These are phyloP conservation scores for Gossypium longicalyx DNA, from an alignment of 345 rosid genomes.

Conservation along the genomic window DNA sequence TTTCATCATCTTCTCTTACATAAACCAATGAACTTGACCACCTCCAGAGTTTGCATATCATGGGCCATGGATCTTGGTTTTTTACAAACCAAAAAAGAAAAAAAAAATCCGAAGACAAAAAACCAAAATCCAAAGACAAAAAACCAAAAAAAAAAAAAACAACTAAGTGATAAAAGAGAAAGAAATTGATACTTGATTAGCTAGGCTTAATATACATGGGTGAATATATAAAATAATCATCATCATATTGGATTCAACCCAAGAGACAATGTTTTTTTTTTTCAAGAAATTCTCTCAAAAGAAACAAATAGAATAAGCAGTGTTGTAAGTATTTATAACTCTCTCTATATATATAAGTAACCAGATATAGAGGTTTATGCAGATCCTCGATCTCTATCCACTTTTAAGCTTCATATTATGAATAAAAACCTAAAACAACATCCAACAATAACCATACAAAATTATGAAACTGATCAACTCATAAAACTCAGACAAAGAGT, in stretches of 20 bases:
- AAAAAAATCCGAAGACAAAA: constrained; percentile 17
- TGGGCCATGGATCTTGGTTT: constrained; percentile 20
- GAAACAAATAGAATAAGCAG: neutral
- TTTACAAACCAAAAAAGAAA: neutral
- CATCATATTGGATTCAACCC: constrained; percentile 51
- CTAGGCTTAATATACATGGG: constrained; percentile 14
- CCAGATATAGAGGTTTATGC: constrained; percentile 18
- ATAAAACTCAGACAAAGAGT: constrained; percentile 22
- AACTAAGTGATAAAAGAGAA: constrained; percentile 17
- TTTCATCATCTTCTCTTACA: constrained; percentile 35
- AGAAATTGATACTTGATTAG: constrained; percentile 18
- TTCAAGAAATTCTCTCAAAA: neutral
- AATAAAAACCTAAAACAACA: constrained; percentile 25
- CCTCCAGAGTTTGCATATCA: constrained; percentile 20
- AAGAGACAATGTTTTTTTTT: constrained; percentile 54
- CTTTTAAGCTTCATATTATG: constrained; percentile 28
- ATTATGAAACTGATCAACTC: constrained; percentile 19
- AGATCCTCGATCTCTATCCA: constrained; percentile 26
- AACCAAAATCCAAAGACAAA: neutral
- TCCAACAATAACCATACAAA: constrained; percentile 46
- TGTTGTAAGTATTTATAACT: neutral
- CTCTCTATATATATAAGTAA: neutral
- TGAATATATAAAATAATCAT: constrained; percentile 9
- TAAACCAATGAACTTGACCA: neutral
- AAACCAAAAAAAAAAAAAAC: constrained; percentile 3